Evolutionary conservation across 805 yeast genomes (phyloP).

Genomic region (Ogataea degrootiae): DNA sequence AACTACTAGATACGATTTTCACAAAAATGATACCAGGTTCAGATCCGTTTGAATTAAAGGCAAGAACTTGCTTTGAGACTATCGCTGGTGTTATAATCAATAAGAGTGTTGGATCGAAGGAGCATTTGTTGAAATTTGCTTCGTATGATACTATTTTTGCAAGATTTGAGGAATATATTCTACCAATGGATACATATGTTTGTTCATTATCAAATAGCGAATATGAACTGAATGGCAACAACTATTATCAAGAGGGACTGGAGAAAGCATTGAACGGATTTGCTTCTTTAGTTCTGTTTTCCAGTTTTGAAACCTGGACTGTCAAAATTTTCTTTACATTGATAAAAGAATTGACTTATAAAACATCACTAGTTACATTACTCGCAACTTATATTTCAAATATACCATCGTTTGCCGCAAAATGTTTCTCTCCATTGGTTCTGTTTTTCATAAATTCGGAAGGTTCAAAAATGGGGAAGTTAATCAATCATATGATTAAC

Average conservation of each 20-base stretch:
- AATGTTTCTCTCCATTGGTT: conserved; percentile 27
- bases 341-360: conserved; percentile 28
- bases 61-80: conserved; percentile 31
- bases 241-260: conserved; percentile 10
- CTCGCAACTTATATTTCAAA: conserved; percentile 29
- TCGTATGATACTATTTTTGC: conserved; percentile 20
- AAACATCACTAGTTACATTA: conserved; percentile 29
- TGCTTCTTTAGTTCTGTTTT: conserved; percentile 5
- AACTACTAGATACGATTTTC: conserved; percentile 27
- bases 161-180: conserved; percentile 17
- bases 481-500: conserved; percentile 16
- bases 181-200: conserved; percentile 33
- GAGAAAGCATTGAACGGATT: conserved; percentile 13
- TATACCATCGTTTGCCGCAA: conserved; percentile 23
- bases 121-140: conserved; percentile 20
- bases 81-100: conserved; percentile 36
- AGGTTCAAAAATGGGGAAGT: conserved; percentile 13
- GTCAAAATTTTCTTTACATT: conserved; percentile 30
- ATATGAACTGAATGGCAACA: conserved; percentile 11
- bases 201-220: conserved; percentile 30
- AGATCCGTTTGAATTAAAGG: conserved; percentile 15
- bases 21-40: conserved; percentile 20
- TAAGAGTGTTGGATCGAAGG: conserved; percentile 16
- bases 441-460: conserved; percentile 23
- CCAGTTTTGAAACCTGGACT: conserved; percentile 27